Evolutionary conservation across 2,329 filamentous ascomycete species (phyloP).

Genomic region (Lasiodiplodia sp.): DNA sequence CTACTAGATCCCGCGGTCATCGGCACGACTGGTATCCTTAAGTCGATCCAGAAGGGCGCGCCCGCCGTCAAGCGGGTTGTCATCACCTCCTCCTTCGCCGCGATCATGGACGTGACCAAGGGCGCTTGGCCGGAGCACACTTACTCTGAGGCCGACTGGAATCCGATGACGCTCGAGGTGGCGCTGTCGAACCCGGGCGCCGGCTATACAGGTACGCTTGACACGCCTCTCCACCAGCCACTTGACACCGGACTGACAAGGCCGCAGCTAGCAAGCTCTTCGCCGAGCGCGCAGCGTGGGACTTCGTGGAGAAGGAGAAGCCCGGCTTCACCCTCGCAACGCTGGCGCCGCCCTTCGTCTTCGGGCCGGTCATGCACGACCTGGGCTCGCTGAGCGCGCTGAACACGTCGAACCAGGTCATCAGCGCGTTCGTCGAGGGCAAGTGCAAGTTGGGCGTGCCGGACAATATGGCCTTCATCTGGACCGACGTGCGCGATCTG

Average conservation of each 20-base stretch:
- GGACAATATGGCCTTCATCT: slow-evolving; percentile 62
- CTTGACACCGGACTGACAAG: not conserved
- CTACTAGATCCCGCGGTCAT: slow-evolving; percentile 68
- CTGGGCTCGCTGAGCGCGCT: slow-evolving; percentile 68
- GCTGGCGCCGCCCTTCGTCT: slow-evolving; percentile 59
- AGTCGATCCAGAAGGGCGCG: slow-evolving; percentile 66
- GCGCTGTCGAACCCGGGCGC: slow-evolving; percentile 51
- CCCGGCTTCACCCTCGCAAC: slow-evolving; percentile 59
- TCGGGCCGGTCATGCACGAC: slow-evolving; percentile 63
- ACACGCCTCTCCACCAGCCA: not conserved
- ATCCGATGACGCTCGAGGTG: slow-evolving; percentile 61
- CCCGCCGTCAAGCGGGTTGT: slow-evolving; percentile 76
- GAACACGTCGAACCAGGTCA: slow-evolving; percentile 76
- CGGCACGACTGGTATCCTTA: slow-evolving; percentile 68
- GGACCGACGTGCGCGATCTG: slow-evolving; percentile 62
- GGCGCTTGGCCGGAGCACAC: slow-evolving; percentile 56
- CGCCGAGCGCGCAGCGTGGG: slow-evolving; percentile 63
- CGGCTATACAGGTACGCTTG: slow-evolving; percentile 51
- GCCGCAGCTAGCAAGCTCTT: slow-evolving; percentile 65
- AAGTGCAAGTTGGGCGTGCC: slow-evolving; percentile 65
- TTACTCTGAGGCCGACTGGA: slow-evolving; percentile 65
- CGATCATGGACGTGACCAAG: slow-evolving; percentile 65
- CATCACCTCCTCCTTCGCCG: slow-evolving; percentile 72
- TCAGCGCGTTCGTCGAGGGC: slow-evolving; percentile 70
- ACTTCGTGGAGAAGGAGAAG: slow-evolving; percentile 43